phyloP scores from a whole-genome alignment of 495 filamentous ascomycete species.

The Chaetomium cochliodes region DNA sequence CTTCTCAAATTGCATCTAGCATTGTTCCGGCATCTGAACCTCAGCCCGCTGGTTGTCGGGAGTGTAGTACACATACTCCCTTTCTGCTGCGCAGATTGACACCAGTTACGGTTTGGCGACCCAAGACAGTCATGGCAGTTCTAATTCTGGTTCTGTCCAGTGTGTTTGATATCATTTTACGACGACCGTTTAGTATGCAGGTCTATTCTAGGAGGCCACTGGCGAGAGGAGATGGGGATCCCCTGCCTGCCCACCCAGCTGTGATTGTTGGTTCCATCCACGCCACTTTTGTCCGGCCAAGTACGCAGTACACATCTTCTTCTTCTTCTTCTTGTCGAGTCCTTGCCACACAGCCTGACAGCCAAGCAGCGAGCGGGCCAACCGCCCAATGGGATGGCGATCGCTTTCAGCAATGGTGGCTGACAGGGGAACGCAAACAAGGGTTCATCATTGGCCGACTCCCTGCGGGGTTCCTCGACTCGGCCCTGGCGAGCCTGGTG shows the following conservation, averaged over 20 bases:
- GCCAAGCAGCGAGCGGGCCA: constrained; percentile 8
- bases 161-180: too few relatives aligned
- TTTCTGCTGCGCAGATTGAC: too few relatives aligned
- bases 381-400: constrained; percentile 8
- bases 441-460: neutral
- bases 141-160: too few relatives aligned
- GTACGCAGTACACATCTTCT: too few relatives aligned
- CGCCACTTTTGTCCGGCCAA: neutral
- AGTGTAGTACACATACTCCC: too few relatives aligned
- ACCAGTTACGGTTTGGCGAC: too few relatives aligned
- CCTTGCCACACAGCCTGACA: neutral
- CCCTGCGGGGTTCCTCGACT: constrained; percentile 11
- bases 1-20: neutral
- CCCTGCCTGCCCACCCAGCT: neutral
- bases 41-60: too few relatives aligned
- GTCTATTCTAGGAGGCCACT: neutral
- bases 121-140: too few relatives aligned
- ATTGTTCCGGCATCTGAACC: neutral
- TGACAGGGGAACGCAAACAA: neutral
- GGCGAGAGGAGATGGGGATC: neutral
- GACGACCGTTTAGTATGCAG: too few relatives aligned
- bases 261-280: constrained; percentile 3
- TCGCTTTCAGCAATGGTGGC: neutral
- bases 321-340: neutral
- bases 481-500: constrained; percentile 10